A percentile compares a stretch with the other conserved stretches of the same genome.
Conservation (phyloP, 345 rosid genomes). For the Gossypium rotundifolium region DNA sequence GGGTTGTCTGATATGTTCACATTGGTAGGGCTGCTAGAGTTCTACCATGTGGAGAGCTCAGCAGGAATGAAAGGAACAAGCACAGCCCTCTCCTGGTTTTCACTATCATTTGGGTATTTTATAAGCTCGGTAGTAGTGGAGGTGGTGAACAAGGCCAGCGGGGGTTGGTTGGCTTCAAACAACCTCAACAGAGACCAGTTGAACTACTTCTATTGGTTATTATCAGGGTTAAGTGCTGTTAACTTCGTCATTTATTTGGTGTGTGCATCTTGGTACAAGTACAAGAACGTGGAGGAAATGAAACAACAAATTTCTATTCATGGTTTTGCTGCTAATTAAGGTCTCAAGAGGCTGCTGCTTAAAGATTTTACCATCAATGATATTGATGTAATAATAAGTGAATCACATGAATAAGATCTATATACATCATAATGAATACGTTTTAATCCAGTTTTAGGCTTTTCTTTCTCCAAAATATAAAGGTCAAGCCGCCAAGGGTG, state of each 20-base stretch:
- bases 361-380: neutral
- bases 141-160: slow-evolving; percentile 49
- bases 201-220: slow-evolving; percentile 34
- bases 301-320: slow-evolving; percentile 3
- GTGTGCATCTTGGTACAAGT: slow-evolving; percentile 60
- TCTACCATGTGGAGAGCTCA: slow-evolving; percentile 55
- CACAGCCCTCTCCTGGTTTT: slow-evolving; percentile 48
- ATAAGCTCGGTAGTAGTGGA: slow-evolving; percentile 46
- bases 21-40: slow-evolving; percentile 50
- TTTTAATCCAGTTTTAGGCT: too few species aligned
- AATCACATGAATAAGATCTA: neutral
- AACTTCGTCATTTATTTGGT: slow-evolving; percentile 48
- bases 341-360: slow-evolving; percentile 13
- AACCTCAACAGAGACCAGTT: slow-evolving; percentile 26
- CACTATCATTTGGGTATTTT: slow-evolving; percentile 53
- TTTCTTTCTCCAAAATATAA: neutral
- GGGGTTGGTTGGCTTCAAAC: slow-evolving; percentile 34
- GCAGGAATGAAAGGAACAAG: slow-evolving; percentile 47
- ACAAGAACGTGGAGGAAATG: slow-evolving; percentile 36
- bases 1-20: slow-evolving; percentile 67
- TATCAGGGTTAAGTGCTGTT: slow-evolving; percentile 17
- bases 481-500: neutral
- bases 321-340: slow-evolving; percentile 1
- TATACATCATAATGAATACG: too few species aligned
- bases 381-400: neutral